Percentiles rank a stretch among this genome's conserved stretches.
phyloP scores from a whole-genome alignment of 176 grass and related monocot species.

The Oryza punctata region DNA sequence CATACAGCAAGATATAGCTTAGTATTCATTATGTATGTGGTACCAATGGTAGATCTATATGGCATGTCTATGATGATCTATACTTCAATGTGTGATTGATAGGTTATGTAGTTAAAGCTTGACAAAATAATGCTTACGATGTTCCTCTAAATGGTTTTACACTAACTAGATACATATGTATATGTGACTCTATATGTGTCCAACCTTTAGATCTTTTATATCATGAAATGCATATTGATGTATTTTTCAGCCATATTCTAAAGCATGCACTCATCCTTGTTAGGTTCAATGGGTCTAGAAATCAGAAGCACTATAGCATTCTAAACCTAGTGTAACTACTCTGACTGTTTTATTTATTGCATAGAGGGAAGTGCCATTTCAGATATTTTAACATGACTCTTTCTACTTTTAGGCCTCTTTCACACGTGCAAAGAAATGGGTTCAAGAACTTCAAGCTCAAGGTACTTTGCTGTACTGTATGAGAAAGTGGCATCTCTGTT shows the following conservation, averaged over 20 bases:
- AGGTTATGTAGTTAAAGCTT: neutral
- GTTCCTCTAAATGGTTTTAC: constrained; percentile 11
- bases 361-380: neutral
- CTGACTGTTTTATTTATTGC: neutral
- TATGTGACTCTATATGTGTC: neutral
- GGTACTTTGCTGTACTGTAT: constrained; percentile 50
- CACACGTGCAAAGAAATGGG: constrained; percentile 91
- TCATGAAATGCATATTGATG: neutral
- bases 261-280: neutral
- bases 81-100: constrained; percentile 23
- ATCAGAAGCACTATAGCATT: constrained; percentile 25
- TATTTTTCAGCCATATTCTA: constrained; percentile 4
- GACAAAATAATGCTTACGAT: neutral
- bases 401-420: constrained; percentile 72
- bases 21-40: neutral
- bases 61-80: neutral
- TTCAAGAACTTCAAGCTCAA: constrained; percentile 93
- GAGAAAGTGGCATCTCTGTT: neutral
- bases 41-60: constrained; percentile 1
- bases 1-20: constrained; percentile 14
- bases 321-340: neutral
- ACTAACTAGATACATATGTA: constrained; percentile 6
- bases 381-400: constrained; percentile 4
- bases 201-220: neutral
- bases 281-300: constrained; percentile 11